Base-by-base conservation (phyloP, 768 basidiomycete genomes). In the Mycena polygramma region DNA sequence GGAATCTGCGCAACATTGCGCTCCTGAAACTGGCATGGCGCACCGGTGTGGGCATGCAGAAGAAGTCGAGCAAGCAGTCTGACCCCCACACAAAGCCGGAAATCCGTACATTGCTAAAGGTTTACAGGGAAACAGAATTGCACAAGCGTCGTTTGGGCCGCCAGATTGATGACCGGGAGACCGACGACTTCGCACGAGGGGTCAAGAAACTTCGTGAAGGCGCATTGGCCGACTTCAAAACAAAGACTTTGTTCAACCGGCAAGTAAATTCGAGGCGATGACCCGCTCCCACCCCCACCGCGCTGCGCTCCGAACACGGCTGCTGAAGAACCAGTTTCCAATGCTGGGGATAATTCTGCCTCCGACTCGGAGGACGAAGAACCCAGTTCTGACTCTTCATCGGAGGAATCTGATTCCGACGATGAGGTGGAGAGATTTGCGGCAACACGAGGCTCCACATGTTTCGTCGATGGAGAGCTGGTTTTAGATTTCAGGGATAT, bases 1-100 rank as follows among this genome's bases (percentile, higher is more conserved):
- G 77, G 0, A 81, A 83, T 58, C 54, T 82, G 9, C 77, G 79
- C 52, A 74, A 79, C 49, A 75, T 83, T 48, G 76, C 74, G 7
- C 71, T 74, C 5, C 66, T 83, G 24, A 81, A 81, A 64, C 57
- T 75, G 7, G 76, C 80, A 10, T 73, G 78, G 59, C 74, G 75
- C 13, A 71, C 76, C 19, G 43, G 43, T 9, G 43, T 17, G 8
- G 43, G 43, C 4, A 45, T 45, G 43, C 7, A 45, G 43, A 45
- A 45, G 43, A 45, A 45, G 15, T 9, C 43, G 17, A 8, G 17
- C 15, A 45, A 45, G 15, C 43, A 45, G 4, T 9, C 7, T 13
- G 43, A 45, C 17, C 43, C 43, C 11, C 43, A 45, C 15, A 70
- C 48, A 15, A 73, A 74, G 17, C 61, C 74, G 1, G 77, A 78